Conservation (phyloP, 768 basidiomycete genomes). For the Serendipita sp. region DNA sequence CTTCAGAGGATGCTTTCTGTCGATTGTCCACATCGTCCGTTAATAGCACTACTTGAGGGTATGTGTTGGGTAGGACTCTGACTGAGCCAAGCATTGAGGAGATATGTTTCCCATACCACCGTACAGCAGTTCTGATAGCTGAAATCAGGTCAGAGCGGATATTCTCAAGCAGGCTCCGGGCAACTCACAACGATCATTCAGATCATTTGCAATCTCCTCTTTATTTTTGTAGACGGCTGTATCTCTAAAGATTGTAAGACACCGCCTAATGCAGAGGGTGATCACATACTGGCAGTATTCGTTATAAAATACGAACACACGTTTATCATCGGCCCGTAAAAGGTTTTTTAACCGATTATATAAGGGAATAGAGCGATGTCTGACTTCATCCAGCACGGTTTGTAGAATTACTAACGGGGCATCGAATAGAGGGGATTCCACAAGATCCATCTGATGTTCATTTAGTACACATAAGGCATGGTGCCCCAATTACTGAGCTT, state of each 20-base stretch:
- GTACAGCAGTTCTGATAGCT: slow-evolving; percentile 79
- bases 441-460: slow-evolving; percentile 67
- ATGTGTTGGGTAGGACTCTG: slow-evolving; percentile 31
- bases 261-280: background rate
- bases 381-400: slow-evolving; percentile 91
- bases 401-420: slow-evolving; percentile 81
- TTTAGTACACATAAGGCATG: background rate
- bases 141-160: background rate
- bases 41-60: slow-evolving; percentile 59
- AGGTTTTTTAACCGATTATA: slow-evolving; percentile 84
- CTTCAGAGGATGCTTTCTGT: slow-evolving; percentile 50
- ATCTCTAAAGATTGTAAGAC: slow-evolving; percentile 30
- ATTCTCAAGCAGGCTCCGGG: slow-evolving; percentile 5
- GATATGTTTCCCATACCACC: slow-evolving; percentile 77
- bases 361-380: slow-evolving; percentile 81
- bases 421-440: slow-evolving; percentile 59
- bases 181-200: slow-evolving; percentile 71
- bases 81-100: slow-evolving; percentile 28
- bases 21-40: slow-evolving; percentile 83
- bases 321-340: slow-evolving; percentile 69
- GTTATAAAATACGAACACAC: slow-evolving; percentile 74
- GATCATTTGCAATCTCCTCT: slow-evolving; percentile 77
- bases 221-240: slow-evolving; percentile 65
- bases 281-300: slow-evolving; percentile 60
- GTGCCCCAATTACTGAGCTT: slow-evolving; percentile 10